These are phyloP conservation scores for Fusarium xylarioides DNA, from an alignment of 2,329 filamentous ascomycete genomes.

Conservation along the genomic window DNA sequence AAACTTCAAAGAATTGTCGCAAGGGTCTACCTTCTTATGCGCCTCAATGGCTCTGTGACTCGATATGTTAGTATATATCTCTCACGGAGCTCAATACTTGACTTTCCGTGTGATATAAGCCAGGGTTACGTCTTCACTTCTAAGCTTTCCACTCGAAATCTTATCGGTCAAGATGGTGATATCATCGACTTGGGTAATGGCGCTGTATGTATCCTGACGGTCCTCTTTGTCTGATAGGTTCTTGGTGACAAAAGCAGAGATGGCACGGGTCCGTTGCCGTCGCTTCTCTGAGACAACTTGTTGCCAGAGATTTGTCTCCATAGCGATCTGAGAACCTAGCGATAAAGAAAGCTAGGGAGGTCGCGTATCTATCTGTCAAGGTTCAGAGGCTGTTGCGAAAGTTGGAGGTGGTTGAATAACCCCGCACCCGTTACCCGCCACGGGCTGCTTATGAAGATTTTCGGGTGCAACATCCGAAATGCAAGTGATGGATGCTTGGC, in stretches of 20 bases:
- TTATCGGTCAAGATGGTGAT: background rate
- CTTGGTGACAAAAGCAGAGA: background rate
- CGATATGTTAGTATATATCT: background rate
- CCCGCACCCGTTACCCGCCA: background rate
- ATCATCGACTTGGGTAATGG: slow-evolving; percentile 4
- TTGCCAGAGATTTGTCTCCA: slow-evolving; percentile 10
- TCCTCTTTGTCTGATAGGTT: background rate
- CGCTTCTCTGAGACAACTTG: background rate
- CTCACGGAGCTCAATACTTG: accelerated
- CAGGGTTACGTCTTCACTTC: background rate
- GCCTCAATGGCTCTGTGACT: slow-evolving; percentile 9
- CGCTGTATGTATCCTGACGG: background rate
- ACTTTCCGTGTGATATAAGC: slow-evolving; percentile 21
- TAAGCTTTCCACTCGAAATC: background rate
- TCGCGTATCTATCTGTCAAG: background rate
- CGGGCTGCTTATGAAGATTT: slow-evolving; percentile 1
- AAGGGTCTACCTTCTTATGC: slow-evolving; percentile 1
- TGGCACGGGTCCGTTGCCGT: background rate
- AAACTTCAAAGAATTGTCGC: too few relatives aligned
- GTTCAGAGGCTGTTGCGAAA: background rate
- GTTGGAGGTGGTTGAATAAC: background rate
- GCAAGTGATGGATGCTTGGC: background rate
- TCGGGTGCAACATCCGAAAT: background rate
- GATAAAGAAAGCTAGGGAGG: background rate
- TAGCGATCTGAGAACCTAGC: accelerated